phyloP scores from a whole-genome alignment of 768 basidiomycete species.

The Tricholoma flavovirens region DNA sequence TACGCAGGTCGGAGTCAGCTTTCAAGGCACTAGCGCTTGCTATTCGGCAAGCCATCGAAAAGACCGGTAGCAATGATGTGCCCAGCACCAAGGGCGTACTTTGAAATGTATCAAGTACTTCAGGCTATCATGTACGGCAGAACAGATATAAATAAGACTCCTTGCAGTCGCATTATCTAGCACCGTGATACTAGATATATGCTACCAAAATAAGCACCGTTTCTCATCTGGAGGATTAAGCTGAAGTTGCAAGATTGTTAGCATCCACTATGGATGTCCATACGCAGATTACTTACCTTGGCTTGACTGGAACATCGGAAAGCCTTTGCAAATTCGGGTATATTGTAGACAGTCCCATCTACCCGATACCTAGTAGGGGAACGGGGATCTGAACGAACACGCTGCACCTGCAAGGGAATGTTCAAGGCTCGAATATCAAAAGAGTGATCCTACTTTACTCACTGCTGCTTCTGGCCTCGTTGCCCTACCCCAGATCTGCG shows the following conservation, averaged over 20 bases:
- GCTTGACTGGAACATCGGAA: slow-evolving; percentile 76
- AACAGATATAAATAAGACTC: not conserved
- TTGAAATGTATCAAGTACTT: slow-evolving; percentile 10
- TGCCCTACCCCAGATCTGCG: slow-evolving; percentile 79
- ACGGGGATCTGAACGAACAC: slow-evolving; percentile 84
- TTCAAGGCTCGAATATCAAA: not conserved
- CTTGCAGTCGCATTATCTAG: not conserved
- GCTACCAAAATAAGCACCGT: slow-evolving; percentile 78
- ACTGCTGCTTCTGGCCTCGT: slow-evolving; percentile 77
- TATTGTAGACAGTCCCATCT: slow-evolving; percentile 82
- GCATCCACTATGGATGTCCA: not conserved
- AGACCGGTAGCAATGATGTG: slow-evolving; percentile 83
- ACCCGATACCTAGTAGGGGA: slow-evolving; percentile 76
- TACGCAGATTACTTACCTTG: slow-evolving; percentile 46
- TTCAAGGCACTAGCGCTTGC: slow-evolving; percentile 98
- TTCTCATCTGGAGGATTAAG: slow-evolving; percentile 79
- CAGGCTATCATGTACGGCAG: too few relatives aligned
- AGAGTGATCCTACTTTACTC: slow-evolving; percentile 18
- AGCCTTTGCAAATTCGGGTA: slow-evolving; percentile 82
- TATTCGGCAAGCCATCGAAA: slow-evolving; percentile 89
- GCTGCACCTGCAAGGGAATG: slow-evolving; percentile 47
- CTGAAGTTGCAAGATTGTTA: slow-evolving; percentile 28
- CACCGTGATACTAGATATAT: slow-evolving; percentile 12
- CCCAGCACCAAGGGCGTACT: slow-evolving; percentile 97
- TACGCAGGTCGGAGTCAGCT: slow-evolving; percentile 82